Conservation (phyloP, 768 basidiomycete genomes). For the Tricholoma saponaceum region DNA sequence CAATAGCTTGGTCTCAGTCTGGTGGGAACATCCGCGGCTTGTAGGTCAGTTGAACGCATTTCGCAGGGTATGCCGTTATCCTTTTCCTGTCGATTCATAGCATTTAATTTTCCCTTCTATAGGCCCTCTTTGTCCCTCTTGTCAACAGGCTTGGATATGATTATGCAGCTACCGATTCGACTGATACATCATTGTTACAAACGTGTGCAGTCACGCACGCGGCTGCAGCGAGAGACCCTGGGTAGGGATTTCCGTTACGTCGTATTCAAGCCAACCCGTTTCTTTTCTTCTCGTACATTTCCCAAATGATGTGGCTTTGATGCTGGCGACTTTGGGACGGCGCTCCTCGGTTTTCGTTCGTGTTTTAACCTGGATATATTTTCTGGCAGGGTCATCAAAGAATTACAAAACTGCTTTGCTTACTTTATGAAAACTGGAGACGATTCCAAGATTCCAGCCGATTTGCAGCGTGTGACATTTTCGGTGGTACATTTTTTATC, state of each 20-base stretch:
- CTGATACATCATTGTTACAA: conserved; percentile 68
- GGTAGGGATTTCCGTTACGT: conserved; percentile 14
- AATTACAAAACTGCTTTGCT: conserved; percentile 68
- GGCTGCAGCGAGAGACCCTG: conserved; percentile 19
- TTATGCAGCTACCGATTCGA: conserved; percentile 58
- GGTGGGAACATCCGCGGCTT: conserved; percentile 76
- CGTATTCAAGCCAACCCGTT: background rate
- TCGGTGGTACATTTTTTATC: conserved; percentile 36
- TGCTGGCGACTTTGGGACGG: background rate
- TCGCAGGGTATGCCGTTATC: conserved; percentile 43
- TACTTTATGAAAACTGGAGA: conserved; percentile 69
- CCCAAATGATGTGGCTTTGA: background rate
- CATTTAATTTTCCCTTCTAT: background rate
- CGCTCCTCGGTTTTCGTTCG: background rate
- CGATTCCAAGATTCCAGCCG: conserved; percentile 74
- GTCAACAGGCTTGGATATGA: conserved; percentile 79
- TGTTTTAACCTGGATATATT: background rate
- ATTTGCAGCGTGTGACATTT: conserved; percentile 62
- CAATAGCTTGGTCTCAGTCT: conserved; percentile 50
- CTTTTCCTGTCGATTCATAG: background rate
- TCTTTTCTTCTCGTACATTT: background rate
- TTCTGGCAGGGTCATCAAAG: conserved; percentile 60
- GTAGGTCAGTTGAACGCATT: conserved; percentile 55
- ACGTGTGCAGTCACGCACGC: conserved; percentile 66
- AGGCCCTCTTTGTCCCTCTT: conserved; percentile 71